Conservation (phyloP, 2,329 filamentous ascomycete genomes). For the Colletotrichum cuscutae region DNA sequence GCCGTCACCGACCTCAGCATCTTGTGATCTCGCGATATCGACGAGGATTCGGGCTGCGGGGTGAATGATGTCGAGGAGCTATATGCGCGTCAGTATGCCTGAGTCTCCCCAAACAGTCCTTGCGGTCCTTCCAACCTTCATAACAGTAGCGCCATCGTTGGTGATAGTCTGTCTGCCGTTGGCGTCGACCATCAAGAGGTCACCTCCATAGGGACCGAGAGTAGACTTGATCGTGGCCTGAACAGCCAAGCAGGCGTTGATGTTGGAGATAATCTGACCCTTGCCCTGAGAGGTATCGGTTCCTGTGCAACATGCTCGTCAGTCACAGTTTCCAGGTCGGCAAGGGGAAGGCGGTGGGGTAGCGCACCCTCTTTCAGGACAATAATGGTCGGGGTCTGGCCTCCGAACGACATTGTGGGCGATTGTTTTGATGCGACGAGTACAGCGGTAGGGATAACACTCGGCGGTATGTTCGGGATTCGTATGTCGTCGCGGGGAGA, state of each 20-base stretch:
- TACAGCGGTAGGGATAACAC: not conserved
- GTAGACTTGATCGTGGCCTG: conserved; percentile 97
- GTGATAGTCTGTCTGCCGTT: conserved; percentile 98
- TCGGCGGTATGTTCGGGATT: not conserved
- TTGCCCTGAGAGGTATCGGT: conserved; percentile 98
- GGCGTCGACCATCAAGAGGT: conserved; percentile 93
- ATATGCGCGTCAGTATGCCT: conserved; percentile 8
- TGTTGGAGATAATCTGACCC: conserved; percentile 96
- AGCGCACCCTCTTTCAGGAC: conserved; percentile 93
- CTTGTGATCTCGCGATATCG: conserved; percentile 98
- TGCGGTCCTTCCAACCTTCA: conserved; percentile 77
- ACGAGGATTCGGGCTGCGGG: conserved; percentile 96
- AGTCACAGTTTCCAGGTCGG: conserved; percentile 37
- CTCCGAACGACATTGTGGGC: conserved; percentile 88
- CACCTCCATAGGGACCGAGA: conserved; percentile 94
- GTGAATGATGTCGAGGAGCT: conserved; percentile 98
- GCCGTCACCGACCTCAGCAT: conserved; percentile 97
- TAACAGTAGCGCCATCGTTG: conserved; percentile 98
- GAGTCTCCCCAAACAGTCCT: not conserved
- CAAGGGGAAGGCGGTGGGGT: conserved; percentile 49
- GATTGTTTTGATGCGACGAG: not conserved
- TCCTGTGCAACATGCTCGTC: conserved; percentile 62
- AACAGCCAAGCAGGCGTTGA: conserved; percentile 96
- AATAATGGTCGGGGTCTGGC: conserved; percentile 97
- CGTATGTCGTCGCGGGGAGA: conserved; percentile 22